Evolutionary conservation across 73 alveolate species (phyloP).

Genomic region (Paramecium sonneborni): DNA sequence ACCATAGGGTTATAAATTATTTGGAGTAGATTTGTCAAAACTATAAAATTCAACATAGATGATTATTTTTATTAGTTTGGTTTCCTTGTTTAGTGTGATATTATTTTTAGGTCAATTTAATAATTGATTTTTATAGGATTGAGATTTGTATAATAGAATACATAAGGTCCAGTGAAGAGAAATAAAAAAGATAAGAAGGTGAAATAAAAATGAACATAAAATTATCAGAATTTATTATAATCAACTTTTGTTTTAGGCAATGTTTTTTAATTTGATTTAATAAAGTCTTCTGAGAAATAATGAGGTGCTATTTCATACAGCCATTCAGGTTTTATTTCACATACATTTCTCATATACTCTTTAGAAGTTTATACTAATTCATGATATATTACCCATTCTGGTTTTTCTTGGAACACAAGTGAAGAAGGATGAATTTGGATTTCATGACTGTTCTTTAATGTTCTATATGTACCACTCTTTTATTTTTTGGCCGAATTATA

Average conservation of each 20-base stretch:
- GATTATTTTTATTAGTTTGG: neutral
- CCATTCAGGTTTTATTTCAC: constrained; percentile 98
- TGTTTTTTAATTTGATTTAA: neutral
- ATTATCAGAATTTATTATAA: constrained; percentile 11
- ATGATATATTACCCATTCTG: constrained; percentile 95
- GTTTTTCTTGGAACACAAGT: constrained; percentile 81
- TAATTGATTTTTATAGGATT: neutral
- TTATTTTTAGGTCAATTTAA: neutral
- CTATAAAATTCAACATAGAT: neutral
- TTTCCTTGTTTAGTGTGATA: neutral
- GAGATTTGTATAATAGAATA: neutral
- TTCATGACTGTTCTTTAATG: constrained; percentile 96
- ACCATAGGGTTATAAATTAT: neutral
- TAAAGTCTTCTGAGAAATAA: constrained; percentile 75
- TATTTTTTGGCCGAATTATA: constrained; percentile 95
- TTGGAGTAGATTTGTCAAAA: neutral
- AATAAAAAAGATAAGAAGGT: neutral
- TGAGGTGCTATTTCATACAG: constrained; percentile 98
- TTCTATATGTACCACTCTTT: constrained; percentile 95
- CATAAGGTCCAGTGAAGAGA: neutral
- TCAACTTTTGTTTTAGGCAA: neutral
- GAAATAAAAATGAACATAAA: neutral
- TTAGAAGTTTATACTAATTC: constrained; percentile 97
- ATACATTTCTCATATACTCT: constrained; percentile 97
- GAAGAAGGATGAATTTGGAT: constrained; percentile 89